These are phyloP conservation scores for Apiotrichum laibachii DNA, from an alignment of 1,284 basidiomycete genomes.

Conservation along the genomic window DNA sequence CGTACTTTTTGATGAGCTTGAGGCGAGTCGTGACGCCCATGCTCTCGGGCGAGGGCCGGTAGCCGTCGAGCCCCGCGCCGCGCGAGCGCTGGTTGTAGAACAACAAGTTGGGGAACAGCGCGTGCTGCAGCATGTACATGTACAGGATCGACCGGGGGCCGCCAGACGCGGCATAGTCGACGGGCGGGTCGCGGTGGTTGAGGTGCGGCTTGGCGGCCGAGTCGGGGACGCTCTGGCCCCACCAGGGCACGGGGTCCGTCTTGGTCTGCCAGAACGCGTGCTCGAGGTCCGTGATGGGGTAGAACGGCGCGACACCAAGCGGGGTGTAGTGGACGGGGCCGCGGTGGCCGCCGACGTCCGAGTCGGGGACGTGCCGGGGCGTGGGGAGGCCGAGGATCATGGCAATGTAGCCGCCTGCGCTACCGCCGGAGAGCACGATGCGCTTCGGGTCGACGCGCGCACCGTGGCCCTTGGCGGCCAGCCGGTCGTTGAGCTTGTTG, in stretches of 20 bases:
- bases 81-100: conserved; percentile 41
- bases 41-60: conserved; percentile 33
- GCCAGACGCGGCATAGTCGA: conserved; percentile 36
- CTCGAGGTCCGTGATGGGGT: conserved; percentile 47
- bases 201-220: conserved; percentile 42
- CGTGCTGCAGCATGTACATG: conserved; percentile 50
- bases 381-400: conserved; percentile 41
- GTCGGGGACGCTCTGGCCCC: conserved; percentile 35
- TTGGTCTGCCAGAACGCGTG: conserved; percentile 48
- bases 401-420: conserved; percentile 47
- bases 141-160: conserved; percentile 47
- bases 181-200: conserved; percentile 39
- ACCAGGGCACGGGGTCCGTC: conserved; percentile 47
- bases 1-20: conserved; percentile 14
- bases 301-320: conserved; percentile 42
- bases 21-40: conserved; percentile 40
- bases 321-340: conserved; percentile 34
- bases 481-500: conserved; percentile 34
- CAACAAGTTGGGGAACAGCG: conserved; percentile 42
- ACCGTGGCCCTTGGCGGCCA: conserved; percentile 30
- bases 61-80: conserved; percentile 38
- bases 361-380: conserved; percentile 27
- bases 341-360: conserved; percentile 42
- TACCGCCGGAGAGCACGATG: conserved; percentile 45
- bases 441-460: conserved; percentile 34